Evolutionary conservation across 805 yeast genomes (phyloP), one percentile per base, ranked within the genome.

Genomic region (Cyberlindnera nakhonratchasimensis): DNA sequence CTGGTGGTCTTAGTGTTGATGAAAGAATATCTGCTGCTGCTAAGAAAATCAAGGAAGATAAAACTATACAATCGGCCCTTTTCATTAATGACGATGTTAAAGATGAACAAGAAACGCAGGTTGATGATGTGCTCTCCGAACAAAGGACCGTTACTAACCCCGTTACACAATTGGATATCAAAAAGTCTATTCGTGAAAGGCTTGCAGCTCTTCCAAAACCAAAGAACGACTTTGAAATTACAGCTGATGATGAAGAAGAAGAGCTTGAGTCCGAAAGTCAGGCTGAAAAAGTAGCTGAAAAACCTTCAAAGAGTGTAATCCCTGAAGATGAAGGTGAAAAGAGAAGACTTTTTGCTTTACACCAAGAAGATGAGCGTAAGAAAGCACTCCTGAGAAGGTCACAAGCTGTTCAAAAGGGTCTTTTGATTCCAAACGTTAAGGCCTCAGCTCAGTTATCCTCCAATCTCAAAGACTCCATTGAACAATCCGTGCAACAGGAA

Each of bases 211-310:
- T 71, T 17, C 74, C 77, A 2, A 42, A 52, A n/a, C 74, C 77
- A 0, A 63, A 62, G 45, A 73, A 75, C 46, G 76, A 74, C 37
- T 74, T 70, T 47, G 77, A 74, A 42, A 58, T 74, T 8, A 51
- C 59, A 1, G 46, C 61, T 4, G 69, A 63, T 5, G 69, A 63
- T 3, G 63, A 55, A 12, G 47, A 40, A 6, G 51, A 48, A 20
- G 36, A 39, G 39, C 42, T 18, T 29, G 32, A 20, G 11, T 16
- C 5, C 5, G 17, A 22, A 14, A 26, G 11, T n/a, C 8, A 0
- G 21, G 40, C 7, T 2, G 48, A 48, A 24, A 61, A 55, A 39
- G 38, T 45, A 34, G 63, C 57, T 17, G 59, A 57, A 23, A 40
- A 14, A 21, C 14, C n/a, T n/a, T n/a, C n/a, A n/a, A n/a, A n/a